Base-by-base conservation (phyloP, 495 filamentous ascomycete species). In the Penicillium diatomitis region DNA sequence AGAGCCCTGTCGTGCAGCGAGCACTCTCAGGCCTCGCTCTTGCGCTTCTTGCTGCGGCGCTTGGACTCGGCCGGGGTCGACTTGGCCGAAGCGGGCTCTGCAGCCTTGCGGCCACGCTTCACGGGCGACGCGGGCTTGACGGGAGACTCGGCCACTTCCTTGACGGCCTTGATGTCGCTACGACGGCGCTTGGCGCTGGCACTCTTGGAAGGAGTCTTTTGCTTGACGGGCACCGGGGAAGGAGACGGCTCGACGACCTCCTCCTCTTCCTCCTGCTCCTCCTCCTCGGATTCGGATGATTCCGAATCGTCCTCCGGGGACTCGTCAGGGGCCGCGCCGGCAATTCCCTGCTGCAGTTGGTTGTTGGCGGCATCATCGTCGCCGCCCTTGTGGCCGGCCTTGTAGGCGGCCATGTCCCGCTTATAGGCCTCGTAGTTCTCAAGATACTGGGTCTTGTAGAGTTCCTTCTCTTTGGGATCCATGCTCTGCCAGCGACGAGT, bases 401-500 rank as follows among this genome's bases (percentile, higher is more conserved):
- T 87, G 72, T 91, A 91, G 2, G 81, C 83, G 54, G 82, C 77
- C 51, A 86, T 76, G 45, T 83, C 79, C 11, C 77, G 78, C 56
- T 81, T 81, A 38, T 88, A 80, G 8, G 78, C 78, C 56, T 81
- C 81, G 40, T 88, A 80, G 60, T 90, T 90, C 66, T 85, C 80
- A 51, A 78, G 75, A 60, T 90, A 90, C 12, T 82, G 73, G 38
- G 81, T 72, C 65, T 86, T 85, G 84, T 85, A 90, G 53, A 81
- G 66, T 54, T 80, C 75, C 70, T 94, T 91, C 64, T 95, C 81
- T 0, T 68, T 60, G 0, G 82, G 73, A 4, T 69, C 65, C 85
- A 96, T 88, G 38, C 75, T 76, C 40, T 78, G 70, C 92, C 94
- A 95, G 52, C 91, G 78, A 42, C 76, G 77, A 48, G 85, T 88